Conservation (phyloP, 805 yeast species). For the Debaryomyces hansenii region DNA sequence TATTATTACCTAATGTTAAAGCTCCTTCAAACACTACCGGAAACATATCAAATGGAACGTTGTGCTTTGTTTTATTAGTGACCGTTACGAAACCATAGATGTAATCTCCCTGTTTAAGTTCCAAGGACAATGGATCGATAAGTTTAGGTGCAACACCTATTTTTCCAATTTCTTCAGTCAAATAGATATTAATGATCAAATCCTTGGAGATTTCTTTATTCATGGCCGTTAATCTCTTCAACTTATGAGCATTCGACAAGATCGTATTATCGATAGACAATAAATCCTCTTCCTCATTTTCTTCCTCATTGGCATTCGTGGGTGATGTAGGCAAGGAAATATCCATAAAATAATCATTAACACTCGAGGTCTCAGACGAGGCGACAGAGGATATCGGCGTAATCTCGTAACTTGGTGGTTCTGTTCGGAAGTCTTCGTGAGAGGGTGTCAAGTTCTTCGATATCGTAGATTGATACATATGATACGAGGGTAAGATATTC, state of each 20-base stretch:
- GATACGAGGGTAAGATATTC: constrained; percentile 41
- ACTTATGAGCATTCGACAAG: constrained; percentile 33
- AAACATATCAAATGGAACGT: constrained; percentile 41
- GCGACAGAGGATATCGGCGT: constrained; percentile 19
- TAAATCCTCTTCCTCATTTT: constrained; percentile 13
- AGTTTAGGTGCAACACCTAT: constrained; percentile 30
- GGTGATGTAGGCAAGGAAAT: constrained; percentile 18
- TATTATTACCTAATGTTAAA: constrained; percentile 22
- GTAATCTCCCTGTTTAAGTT: constrained; percentile 37
- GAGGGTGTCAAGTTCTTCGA: constrained; percentile 36
- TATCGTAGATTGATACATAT: constrained; percentile 39
- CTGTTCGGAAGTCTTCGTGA: constrained; percentile 22
- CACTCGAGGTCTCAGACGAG: constrained; percentile 5
- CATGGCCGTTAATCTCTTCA: constrained; percentile 29
- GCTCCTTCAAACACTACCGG: constrained; percentile 39
- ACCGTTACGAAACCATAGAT: constrained; percentile 36
- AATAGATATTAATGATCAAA: constrained; percentile 26
- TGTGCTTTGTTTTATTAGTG: constrained; percentile 23
- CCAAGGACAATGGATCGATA: constrained; percentile 29
- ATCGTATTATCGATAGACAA: constrained; percentile 36
- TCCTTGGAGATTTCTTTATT: constrained; percentile 26
- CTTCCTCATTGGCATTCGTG: constrained; percentile 1
- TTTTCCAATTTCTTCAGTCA: constrained; percentile 36
- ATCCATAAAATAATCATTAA: constrained; percentile 19
- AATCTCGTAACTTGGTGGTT: constrained; percentile 36